These are phyloP conservation scores for Eudorina sp. DNA, from an alignment of 139 green algal genomes.

Conservation along the genomic window DNA sequence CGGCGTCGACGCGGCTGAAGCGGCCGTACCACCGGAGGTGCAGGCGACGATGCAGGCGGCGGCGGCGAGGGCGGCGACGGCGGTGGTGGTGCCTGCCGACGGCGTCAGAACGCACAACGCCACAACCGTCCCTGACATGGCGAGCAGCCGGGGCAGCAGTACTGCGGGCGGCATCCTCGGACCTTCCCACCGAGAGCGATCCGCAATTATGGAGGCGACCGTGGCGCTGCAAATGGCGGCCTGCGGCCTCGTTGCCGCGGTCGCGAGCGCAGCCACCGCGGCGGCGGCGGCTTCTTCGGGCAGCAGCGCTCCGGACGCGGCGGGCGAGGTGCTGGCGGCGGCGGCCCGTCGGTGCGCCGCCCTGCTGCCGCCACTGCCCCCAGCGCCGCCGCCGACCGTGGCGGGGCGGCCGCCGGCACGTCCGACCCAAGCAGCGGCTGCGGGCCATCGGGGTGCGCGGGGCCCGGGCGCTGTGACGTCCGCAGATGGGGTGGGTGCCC, in stretches of 20 bases:
- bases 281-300: not conserved
- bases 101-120: not conserved
- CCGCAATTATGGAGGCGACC: not conserved
- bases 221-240: not conserved
- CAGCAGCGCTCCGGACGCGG: not conserved
- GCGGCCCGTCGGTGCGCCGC: not conserved
- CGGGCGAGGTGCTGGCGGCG: not conserved
- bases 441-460: not conserved
- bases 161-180: not conserved
- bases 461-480: not conserved
- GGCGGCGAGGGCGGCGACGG: not conserved
- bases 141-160: not conserved
- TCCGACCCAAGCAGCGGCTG: not conserved
- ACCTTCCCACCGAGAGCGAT: not conserved
- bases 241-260: not conserved
- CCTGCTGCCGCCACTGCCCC: not conserved
- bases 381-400: not conserved
- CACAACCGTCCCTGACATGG: not conserved
- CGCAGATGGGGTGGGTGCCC: not conserved
- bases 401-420: too few relatives aligned
- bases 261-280: too few relatives aligned
- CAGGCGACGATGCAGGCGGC: not conserved
- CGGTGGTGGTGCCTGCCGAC: too few relatives aligned
- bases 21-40: too few relatives aligned
- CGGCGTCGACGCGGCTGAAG: not conserved